Conservation (phyloP, 129 eudicot genomes). For the Ambrosia artemisiifolia region DNA sequence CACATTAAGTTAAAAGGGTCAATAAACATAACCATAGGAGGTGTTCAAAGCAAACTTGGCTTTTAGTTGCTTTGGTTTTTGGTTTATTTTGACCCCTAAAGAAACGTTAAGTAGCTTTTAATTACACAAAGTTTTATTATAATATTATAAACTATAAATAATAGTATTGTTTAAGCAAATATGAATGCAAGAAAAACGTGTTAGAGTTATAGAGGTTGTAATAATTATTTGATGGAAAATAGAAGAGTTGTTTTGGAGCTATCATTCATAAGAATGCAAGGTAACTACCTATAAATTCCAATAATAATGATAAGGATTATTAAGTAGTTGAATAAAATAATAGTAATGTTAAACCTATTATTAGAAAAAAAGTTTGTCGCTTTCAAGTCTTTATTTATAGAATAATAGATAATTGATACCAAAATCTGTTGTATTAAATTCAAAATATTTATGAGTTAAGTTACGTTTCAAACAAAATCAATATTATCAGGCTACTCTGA, state of each 20-base stretch:
- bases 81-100: conserved; percentile 17
- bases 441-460: no score
- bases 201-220: background rate
- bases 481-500: no score
- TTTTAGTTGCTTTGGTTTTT: conserved; percentile 18
- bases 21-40: conserved; percentile 22
- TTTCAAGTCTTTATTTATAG: no score
- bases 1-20: conserved; percentile 14
- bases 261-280: background rate
- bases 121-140: background rate
- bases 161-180: background rate
- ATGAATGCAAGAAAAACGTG: background rate
- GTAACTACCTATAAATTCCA: background rate
- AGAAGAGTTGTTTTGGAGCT: background rate
- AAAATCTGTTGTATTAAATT: no score
- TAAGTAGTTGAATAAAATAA: background rate
- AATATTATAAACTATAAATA: background rate
- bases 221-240: no score
- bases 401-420: no score
- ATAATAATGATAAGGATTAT: background rate
- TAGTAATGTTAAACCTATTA: no score
- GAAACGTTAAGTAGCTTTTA: conserved; percentile 3
- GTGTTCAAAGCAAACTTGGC: conserved; percentile 36
- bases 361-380: no score
- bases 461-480: no score